Base-by-base conservation (phyloP, 805 yeast species). In the Allodekkera sacchari region DNA sequence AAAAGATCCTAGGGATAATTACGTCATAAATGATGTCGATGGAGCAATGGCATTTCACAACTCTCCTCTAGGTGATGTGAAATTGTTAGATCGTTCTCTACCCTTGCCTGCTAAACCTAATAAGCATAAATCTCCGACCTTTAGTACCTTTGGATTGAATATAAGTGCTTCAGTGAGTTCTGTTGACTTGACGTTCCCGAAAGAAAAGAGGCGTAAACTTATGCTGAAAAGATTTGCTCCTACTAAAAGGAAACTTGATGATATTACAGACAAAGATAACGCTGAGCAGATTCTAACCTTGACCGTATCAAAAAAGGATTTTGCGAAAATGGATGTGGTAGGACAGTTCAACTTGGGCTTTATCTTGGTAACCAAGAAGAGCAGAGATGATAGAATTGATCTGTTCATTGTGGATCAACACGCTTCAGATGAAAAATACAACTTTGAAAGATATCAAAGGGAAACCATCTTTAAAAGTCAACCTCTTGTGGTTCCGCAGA, bases 281-380 rank as follows among this genome's bases (percentile, higher is more conserved):
- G 83, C 80, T 6, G 88, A 81, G 39, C 59, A 64, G 25, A 58
- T 65, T 26, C 54, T 83, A 30, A 66, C 80, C 0, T 57, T 80
- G 33, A 71, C 72, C 1, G 74, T 89, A 2, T 62, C 71, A 7
- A 89, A 88, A 49, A 45, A 61, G 1, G 95, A 92, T 45, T 92
- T 92, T 47, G 44, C 53, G 3, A 51, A 65, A 4, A 89, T 92
- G 97, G 55, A 67, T 25, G 59, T 92, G 9, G 72, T 89, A 6
- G 99, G 99, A 0, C 98, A 92, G 56, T 92, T 92, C 59, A 92
- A 92, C 52, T 57, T 82, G n/a, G 98, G 97, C 0, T 92, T 92
- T 45, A 84, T 92, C n/a, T 51, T 88, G 13, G 92, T 83, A 0
- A 68, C 72, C 3, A 63, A 76, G 31, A 53, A 55, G n/a, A 48